Evolutionary conservation across 176 grass and related monocot genomes (phyloP), one percentile per base, ranked within the genome.

Genomic region (Oryza punctata): DNA sequence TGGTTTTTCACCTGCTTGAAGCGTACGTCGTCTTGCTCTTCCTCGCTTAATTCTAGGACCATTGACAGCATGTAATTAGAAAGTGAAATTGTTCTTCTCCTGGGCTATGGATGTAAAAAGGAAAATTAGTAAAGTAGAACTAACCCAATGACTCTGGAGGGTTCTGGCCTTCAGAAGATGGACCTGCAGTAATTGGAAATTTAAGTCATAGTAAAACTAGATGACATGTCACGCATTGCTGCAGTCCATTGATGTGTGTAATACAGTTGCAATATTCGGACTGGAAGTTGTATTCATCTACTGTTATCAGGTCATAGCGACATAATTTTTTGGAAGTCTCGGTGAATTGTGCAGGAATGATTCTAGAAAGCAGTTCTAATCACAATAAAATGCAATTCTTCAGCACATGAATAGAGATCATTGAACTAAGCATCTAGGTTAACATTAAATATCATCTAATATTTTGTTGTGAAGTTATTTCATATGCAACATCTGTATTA

Each of bases 1-100:
- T n/a, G 52, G 5, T 57, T 54, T 82, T 47, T 60, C 88, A 98
- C 96, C 96, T 95, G 91, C 91, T 98, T 98, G 85, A 98, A 95
- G 47, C 80, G 87, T 75, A 95, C 79, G 72, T 95, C 96, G 85
- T 98, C 91, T 67, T 52, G 84, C 73, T 98, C 96, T 24, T 93
- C 96, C 40, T 85, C 61, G 32, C 88, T 98, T 87, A 98, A 91
- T 73, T 98, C 96, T 98, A 84, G 73, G 37, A 86, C 69, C 37
- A 90, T 67, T 32, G 82, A 43, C 80, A 45, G 5, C 49, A 87
- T 32, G 76, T 15, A 30, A 73, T 85, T 70, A 81, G 50, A 15
- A 70, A 77, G 60, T 1, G 21, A 81, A 50, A 14, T 27, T 78
- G 41, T 67, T 82, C n/a, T 49, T 74, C 27, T 74, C 27, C 47